Evolutionary conservation across 2,329 filamentous ascomycete species (phyloP), one percentile per base, ranked within the genome.

Genomic region (Hypoxylon sp.): DNA sequence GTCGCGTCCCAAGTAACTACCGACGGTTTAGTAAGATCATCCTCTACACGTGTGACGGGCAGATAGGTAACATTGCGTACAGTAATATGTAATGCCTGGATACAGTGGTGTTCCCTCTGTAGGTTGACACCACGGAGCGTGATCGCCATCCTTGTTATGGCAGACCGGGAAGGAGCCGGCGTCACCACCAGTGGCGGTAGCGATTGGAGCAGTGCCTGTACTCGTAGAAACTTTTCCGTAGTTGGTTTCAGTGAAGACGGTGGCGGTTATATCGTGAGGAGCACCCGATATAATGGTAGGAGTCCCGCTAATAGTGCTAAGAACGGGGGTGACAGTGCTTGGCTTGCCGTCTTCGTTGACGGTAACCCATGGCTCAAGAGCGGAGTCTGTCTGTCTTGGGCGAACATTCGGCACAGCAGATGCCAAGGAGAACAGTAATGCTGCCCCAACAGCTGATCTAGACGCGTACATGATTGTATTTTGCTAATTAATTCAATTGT

Each of bases 1-100:
- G 81, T 77, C 23, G 85, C 79, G 70, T 89, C 86, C 86, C 86
- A 89, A 28, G 85, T 87, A 59, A 89, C 86, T 88, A 50, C 6
- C 2, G 10, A n/a, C 32, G 14, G 14, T 34, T 46, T 30, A 66
- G 63, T 17, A 63, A 60, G 51, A 17, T 38, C 58, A 32, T 43
- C 23, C 17, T 36, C 32, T 7, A 19, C 3, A n/a, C 38, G n/a
- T 6, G 10, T 17, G 36, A 6, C 9, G 51, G 23, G 19, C 23
- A 32, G 21, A 46, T 11, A 9, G n/a, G 23, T 5, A 9, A 30
- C 55, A 17, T 65, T 11, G 21, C 62, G 9, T 73, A 87, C 86
- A 78, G 70, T 87, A 88, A 75, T 88, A 88, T 0, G 81, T 85
- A 11, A 73, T 78, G 30, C 79, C 83, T 1, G 80, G 79, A 63